phyloP scores from a whole-genome alignment of 1,284 basidiomycete species.

The Abortiporus biennis region DNA sequence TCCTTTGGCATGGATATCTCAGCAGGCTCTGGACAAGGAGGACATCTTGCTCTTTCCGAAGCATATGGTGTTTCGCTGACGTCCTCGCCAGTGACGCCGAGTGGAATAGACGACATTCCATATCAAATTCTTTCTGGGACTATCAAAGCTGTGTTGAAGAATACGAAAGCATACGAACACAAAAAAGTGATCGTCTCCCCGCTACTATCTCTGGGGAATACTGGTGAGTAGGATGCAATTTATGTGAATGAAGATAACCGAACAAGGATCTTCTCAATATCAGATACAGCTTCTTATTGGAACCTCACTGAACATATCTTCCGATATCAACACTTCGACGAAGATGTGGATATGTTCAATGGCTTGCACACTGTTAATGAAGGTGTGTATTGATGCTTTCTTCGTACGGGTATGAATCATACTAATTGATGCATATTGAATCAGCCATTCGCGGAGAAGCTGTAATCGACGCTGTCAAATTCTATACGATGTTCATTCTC shows the following conservation, averaged over 20 bases:
- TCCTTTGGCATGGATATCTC: constrained; percentile 36
- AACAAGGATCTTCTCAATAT: no score
- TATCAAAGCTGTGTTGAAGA: constrained; percentile 2
- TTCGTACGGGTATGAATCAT: neutral
- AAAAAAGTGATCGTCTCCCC: constrained; percentile 36
- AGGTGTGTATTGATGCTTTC: constrained; percentile 10
- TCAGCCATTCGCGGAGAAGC: constrained; percentile 4
- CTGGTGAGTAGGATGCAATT: no score
- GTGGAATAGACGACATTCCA: constrained; percentile 14
- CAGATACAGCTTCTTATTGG: constrained; percentile 12
- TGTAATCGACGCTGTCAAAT: constrained; percentile 4
- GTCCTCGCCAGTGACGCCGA: constrained; percentile 49
- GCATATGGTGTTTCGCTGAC: constrained; percentile 39
- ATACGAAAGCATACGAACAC: neutral
- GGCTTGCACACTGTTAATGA: constrained; percentile 49
- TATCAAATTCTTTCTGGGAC: constrained; percentile 4
- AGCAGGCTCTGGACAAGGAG: constrained; percentile 12
- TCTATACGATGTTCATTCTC: constrained; percentile 3
- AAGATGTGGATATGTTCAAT: constrained; percentile 25
- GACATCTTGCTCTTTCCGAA: constrained; percentile 29
- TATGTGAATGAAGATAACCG: no score
- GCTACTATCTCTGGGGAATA: constrained; percentile 45
- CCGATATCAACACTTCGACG: constrained; percentile 15
- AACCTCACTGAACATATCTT: neutral
- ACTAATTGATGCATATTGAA: neutral